Base-by-base conservation (phyloP, 495 filamentous ascomycete genomes). In the Xanthoparmelia taractica region DNA sequence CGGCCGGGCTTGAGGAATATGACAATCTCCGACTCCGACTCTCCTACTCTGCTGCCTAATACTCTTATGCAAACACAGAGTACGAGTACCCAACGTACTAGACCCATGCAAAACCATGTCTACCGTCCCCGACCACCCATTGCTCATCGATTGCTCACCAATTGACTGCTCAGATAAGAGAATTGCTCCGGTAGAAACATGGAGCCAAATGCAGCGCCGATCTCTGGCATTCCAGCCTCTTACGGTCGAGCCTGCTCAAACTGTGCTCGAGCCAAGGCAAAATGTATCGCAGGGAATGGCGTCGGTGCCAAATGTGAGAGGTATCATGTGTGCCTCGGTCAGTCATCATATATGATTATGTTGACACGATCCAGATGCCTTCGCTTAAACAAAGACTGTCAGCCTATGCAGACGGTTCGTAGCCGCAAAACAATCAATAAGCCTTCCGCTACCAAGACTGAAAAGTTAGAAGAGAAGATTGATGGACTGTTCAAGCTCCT, bases 381-480 rank as follows among this genome's bases (percentile, higher is more conserved):
- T 50, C 73, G 78, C 20, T 60, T 80, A 29, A 76, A 74, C 33
- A 80, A 77, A 60, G 74, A 77, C 38, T 81, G 79, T 64, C 69
- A 71, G 27, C 70, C 73, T 15, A 69, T 74, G 25, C 56, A 69
- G 41, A 66, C 73, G 33, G 68, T 70, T n/a, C 70, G 75, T 61
- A 74, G 73, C 58, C 76, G 73, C 48, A 71, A 61, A 18, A n/a
- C 43, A 37, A 64, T 58, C 8, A 74, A 73, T 58, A 65, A 63
- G 25, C 61, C 68, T 2, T 33, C 54, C 4, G 54, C 63, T 18
- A 69, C 69, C 10, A 74, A 71, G 58, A 74, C 72, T 0, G 72
- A 71, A 17, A 76, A 77, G 38, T 73, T 82, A 4, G 80, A 83
- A 63, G 77, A 76, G 45, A 83, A 81, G 63, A 73, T 83, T 52